Percentiles rank a stretch among this genome's conserved stretches.
These are phyloP conservation scores for Pugionium dolabratum DNA, from an alignment of 345 rosid species.

Conservation along the genomic window DNA sequence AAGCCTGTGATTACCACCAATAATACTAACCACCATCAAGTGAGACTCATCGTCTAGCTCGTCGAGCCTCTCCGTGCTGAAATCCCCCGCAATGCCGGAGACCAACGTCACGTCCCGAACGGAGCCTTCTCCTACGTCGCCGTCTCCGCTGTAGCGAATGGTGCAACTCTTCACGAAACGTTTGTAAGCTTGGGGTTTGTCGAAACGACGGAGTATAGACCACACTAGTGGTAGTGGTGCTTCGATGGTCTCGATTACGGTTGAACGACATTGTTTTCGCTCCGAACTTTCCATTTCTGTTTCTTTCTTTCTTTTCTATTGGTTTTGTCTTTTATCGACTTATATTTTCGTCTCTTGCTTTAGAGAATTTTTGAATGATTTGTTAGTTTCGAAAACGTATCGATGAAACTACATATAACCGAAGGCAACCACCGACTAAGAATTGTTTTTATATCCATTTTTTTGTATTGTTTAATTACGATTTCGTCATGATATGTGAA, in stretches of 20 bases:
- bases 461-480: not conserved
- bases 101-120: conserved; percentile 54
- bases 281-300: conserved; percentile 26
- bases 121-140: conserved; percentile 42
- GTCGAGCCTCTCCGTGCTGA: conserved; percentile 66
- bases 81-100: conserved; percentile 57
- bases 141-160: conserved; percentile 44
- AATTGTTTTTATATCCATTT: not conserved
- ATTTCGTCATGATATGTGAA: conserved; percentile 19
- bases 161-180: conserved; percentile 59
- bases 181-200: conserved; percentile 45
- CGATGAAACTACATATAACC: conserved; percentile 12
- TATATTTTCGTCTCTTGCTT: not conserved
- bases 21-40: conserved; percentile 55
- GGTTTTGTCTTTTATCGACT: conserved; percentile 8
- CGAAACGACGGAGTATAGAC: conserved; percentile 57
- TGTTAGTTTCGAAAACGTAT: not conserved
- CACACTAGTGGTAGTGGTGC: conserved; percentile 66
- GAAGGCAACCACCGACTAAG: conserved; percentile 32
- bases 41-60: conserved; percentile 61
- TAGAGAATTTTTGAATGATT: too few species aligned
- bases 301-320: not conserved
- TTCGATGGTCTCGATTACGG: conserved; percentile 48
- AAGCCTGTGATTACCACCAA: conserved; percentile 72
- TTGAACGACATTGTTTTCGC: conserved; percentile 54